Percentiles rank a stretch among this genome's conserved stretches.
Conservation (phyloP, 441 rosid genomes). For the Croton laevigatus region DNA sequence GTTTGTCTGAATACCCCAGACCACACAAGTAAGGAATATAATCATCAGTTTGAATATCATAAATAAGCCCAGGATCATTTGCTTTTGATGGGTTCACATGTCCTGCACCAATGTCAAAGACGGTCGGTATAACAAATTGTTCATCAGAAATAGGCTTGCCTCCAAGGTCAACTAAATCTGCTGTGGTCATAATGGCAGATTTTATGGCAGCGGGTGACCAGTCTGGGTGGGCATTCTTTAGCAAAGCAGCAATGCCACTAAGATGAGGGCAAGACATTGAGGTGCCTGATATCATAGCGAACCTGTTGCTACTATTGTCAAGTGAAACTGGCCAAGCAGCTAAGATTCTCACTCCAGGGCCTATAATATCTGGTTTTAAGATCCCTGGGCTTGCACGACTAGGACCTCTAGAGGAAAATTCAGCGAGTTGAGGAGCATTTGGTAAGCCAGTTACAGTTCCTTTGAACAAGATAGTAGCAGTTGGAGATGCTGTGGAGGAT, state of each 20-base stretch:
- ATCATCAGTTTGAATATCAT: slow-evolving; percentile 45
- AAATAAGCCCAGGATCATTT: slow-evolving; percentile 48
- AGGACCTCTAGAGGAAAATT: slow-evolving; percentile 39
- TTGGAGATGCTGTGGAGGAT: slow-evolving; percentile 32
- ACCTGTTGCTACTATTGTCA: slow-evolving; percentile 25
- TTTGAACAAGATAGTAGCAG: slow-evolving; percentile 37
- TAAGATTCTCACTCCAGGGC: slow-evolving; percentile 29
- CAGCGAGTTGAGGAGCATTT: slow-evolving; percentile 28
- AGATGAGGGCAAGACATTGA: slow-evolving; percentile 94
- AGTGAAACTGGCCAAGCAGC: slow-evolving; percentile 32
- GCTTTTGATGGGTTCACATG: slow-evolving; percentile 56
- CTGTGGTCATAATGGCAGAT: slow-evolving; percentile 44
- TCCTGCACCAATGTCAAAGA: slow-evolving; percentile 50
- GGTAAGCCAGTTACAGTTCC: slow-evolving; percentile 36
- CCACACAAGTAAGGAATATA: slow-evolving; percentile 64
- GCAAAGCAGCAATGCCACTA: slow-evolving; percentile 72
- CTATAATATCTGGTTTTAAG: slow-evolving; percentile 11
- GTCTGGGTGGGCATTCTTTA: slow-evolving; percentile 56
- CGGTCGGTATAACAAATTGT: background rate
- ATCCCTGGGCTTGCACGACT: slow-evolving; percentile 24
- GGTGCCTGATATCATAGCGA: slow-evolving; percentile 79
- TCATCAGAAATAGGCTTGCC: slow-evolving; percentile 18
- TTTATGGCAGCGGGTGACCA: slow-evolving; percentile 82
- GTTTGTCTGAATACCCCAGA: slow-evolving; percentile 33
- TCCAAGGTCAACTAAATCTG: slow-evolving; percentile 10